Percentiles rank a stretch among this genome's conserved stretches.
These are phyloP conservation scores for Deinandra increscens DNA, from an alignment of 129 eudicot species.

Conservation along the genomic window DNA sequence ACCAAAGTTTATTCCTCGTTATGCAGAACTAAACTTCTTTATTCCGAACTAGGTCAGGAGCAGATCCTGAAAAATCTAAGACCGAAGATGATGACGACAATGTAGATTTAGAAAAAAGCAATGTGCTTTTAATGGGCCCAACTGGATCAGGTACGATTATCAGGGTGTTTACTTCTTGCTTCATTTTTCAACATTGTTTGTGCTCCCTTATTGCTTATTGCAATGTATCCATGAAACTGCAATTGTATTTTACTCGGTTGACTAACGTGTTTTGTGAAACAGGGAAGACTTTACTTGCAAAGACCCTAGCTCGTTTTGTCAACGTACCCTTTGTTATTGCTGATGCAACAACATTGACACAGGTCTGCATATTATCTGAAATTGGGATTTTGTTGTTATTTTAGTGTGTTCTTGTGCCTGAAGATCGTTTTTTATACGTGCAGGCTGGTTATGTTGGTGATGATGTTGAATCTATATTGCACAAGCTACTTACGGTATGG, in stretches of 20 bases:
- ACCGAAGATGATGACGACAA: conserved; percentile 72
- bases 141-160: conserved; percentile 83
- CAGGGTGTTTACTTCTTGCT: not conserved
- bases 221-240: not conserved
- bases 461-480: conserved; percentile 93
- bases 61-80: conserved; percentile 39
- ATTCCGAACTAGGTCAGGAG: conserved; percentile 57
- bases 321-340: conserved; percentile 96
- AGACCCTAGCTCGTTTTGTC: conserved; percentile 93
- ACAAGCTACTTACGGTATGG: conserved; percentile 84
- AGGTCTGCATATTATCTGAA: conserved; percentile 41
- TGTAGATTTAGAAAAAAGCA: conserved; percentile 95
- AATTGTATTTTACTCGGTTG: not conserved
- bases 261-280: conserved; percentile 27
- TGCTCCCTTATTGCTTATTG: not conserved
- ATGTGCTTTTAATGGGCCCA: conserved; percentile 96
- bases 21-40: conserved; percentile 28
- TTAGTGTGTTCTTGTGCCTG: conserved; percentile 11
- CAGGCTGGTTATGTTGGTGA: conserved; percentile 99
- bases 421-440: conserved; percentile 27
- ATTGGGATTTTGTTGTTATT: conserved; percentile 4
- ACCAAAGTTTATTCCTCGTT: not conserved
- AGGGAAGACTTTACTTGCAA: conserved; percentile 96
- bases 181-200: not conserved
- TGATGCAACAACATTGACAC: conserved; percentile 97